phyloP scores from a whole-genome alignment of 306 rosid genomes.

The apple (Malus domestica) region DNA sequence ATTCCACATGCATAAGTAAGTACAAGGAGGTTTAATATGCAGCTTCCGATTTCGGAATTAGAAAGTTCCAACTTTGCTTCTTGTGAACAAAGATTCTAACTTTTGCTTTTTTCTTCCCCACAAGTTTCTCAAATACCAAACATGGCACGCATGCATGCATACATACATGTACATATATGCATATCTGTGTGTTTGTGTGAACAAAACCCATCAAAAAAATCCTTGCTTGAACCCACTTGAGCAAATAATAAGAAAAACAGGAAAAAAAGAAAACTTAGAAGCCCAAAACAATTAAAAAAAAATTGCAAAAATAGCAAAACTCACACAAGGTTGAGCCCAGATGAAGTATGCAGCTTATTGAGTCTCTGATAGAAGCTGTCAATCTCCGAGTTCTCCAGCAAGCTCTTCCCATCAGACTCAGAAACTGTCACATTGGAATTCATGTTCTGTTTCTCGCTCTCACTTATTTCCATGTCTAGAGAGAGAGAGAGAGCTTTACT shows the following conservation, averaged over 20 bases:
- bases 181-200: no score
- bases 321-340: conserved; percentile 29
- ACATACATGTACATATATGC: no score
- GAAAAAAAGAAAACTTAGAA: background rate
- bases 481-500: background rate
- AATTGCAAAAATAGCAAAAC: background rate
- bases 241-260: background rate
- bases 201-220: background rate
- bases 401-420: conserved; percentile 14
- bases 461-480: conserved; percentile 4
- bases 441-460: conserved; percentile 1
- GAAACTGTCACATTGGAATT: background rate
- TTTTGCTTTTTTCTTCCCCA: background rate
- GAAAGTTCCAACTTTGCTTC: background rate
- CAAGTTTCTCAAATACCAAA: conserved; percentile 6
- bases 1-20: background rate
- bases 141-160: background rate
- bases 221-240: background rate
- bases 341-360: conserved; percentile 10
- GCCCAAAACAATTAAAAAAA: background rate
- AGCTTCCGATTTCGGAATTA: no score
- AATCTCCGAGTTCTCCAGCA: conserved; percentile 4
- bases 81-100: background rate
- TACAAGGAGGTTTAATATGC: no score
- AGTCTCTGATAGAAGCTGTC: conserved; percentile 24